Evolutionary conservation across 2,329 filamentous ascomycete species (phyloP), one percentile per base, ranked within the genome.

Genomic region (Phyllosticta citriasiana): DNA sequence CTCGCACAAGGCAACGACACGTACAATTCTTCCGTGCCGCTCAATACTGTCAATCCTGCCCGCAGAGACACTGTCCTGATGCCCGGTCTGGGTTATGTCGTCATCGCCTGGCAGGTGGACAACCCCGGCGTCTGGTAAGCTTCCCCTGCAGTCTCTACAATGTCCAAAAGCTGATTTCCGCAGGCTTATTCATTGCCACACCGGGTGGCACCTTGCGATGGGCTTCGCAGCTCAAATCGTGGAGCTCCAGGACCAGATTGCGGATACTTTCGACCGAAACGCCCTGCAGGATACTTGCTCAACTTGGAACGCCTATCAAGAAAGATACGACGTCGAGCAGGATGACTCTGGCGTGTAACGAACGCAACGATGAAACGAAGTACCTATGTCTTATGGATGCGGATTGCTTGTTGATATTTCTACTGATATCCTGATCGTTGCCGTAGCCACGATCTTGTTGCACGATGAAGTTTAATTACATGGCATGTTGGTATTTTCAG

Each of bases 1-100:
- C 65, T 79, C 3, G 75, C 71, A 9, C 63, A 64, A 1, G 76
- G 76, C 3, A n/a, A 63, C 35, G 53, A 57, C 16, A 66, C 67
- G 7, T 78, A 76, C 67, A 70, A 73, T 19, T 67, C 67, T 5
- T 63, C 64, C 2, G 67, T 65, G 2, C 69, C 70, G 0, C 67
- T 78, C 6, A 73, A 66, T 10, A 70, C 75, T 55, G 59, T 70
- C 22, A 76, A 76, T 53, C 75, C 75, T 0, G 67, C 71, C 1
- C 71, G 74, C 22, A 70, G 75, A 14, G 75, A 77, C 59, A 62
- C 61, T 4, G 72, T 88, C 0, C 80, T 87, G 1, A 73, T 91
- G 0, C 80, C 80, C n/a, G 85, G 87, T 0, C 64, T 64, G 4
- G 75, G 74, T 2, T 79, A 79, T 65, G 75, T 77, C 19, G 77